Base-by-base conservation (phyloP, 768 basidiomycete species). In the Rhodosporidiobolus sp. region DNA sequence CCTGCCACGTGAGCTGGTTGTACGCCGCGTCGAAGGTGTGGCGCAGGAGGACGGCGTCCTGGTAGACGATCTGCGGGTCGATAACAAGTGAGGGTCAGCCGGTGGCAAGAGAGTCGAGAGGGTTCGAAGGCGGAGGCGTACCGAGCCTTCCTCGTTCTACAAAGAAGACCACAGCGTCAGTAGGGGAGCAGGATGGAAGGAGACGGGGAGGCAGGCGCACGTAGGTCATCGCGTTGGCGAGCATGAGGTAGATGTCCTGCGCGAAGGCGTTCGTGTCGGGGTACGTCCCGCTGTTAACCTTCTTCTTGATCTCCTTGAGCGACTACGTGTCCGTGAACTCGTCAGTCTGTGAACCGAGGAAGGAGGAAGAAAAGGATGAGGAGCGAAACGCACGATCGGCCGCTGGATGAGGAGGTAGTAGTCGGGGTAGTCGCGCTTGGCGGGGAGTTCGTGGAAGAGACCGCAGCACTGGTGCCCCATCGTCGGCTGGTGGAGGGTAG, bases 401-500 rank as follows among this genome's bases (percentile, higher is more conserved):
- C 87, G 85, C 4, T 83, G 84, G 82, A 99, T 97, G 78, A 94
- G 85, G 67, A 89, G 86, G 81, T 94, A 96, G 80, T 97, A 99
- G 79, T 79, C 78, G 7, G 78, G 74, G 62, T 79, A 79, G 59
- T 88, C 85, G 81, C 84, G 88, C 59, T 78, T 76, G 79, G 90
- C 88, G 9, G 92, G 92, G n/a, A 90, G 84, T 72, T 92, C 91
- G 68, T 87, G 86, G 86, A 95, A 95, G 54, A 92, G 87, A 3
- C 73, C 79, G 1, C 67, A 66, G 49, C 70, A 76, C 38, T 76
- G 74, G 46, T 76, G 74, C 7, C 74, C 74, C 50, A 55, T 86
- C 84, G 74, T 90, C 89, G 79, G 89, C 87, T 76, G 65, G 34
- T 19, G 14, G 11, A 17, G 28, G 2, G n/a, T 1, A 55, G 16